These are phyloP conservation scores for Collybia mongolica DNA, from an alignment of 768 basidiomycete species.

Conservation along the genomic window DNA sequence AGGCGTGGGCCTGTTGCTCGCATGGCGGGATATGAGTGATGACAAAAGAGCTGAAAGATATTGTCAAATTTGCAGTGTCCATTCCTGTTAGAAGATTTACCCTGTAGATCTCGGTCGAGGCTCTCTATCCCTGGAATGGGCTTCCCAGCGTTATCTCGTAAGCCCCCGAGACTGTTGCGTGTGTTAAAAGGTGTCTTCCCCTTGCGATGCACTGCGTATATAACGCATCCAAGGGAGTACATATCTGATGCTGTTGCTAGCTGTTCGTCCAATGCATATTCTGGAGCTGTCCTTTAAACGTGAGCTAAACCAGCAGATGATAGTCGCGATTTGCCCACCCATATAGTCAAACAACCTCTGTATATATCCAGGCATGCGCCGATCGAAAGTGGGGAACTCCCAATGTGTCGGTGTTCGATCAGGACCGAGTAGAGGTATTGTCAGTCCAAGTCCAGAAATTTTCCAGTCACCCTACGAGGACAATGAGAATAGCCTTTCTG, in stretches of 20 bases:
- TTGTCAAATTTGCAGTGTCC: slow-evolving; percentile 5
- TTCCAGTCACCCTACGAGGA: slow-evolving; percentile 92
- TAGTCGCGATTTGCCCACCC: slow-evolving; percentile 46
- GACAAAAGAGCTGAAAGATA: slow-evolving; percentile 65
- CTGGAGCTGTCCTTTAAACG: slow-evolving; percentile 63
- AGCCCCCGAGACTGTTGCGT: slow-evolving; percentile 67
- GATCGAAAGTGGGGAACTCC: slow-evolving; percentile 90
- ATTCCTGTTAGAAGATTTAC: slow-evolving; percentile 29
- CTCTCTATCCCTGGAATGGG: slow-evolving; percentile 59
- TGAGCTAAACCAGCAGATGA: neutral
- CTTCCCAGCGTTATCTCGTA: slow-evolving; percentile 71
- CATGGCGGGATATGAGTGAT: slow-evolving; percentile 78
- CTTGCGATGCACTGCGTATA: slow-evolving; percentile 90
- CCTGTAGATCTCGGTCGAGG: slow-evolving; percentile 72
- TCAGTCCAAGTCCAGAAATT: slow-evolving; percentile 85
- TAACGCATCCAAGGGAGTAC: slow-evolving; percentile 87
- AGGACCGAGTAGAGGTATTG: slow-evolving; percentile 68
- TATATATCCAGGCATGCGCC: slow-evolving; percentile 71
- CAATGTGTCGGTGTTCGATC: slow-evolving; percentile 78
- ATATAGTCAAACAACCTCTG: slow-evolving; percentile 96
- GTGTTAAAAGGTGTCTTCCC: slow-evolving; percentile 86
- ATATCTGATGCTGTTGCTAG: slow-evolving; percentile 88
- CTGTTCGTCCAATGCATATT: slow-evolving; percentile 90
- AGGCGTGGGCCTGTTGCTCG: slow-evolving; percentile 72
- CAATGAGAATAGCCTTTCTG: neutral